These are phyloP conservation scores for Dendrostoma leiphaemia DNA, from an alignment of 2,329 filamentous ascomycete genomes.

Conservation along the genomic window DNA sequence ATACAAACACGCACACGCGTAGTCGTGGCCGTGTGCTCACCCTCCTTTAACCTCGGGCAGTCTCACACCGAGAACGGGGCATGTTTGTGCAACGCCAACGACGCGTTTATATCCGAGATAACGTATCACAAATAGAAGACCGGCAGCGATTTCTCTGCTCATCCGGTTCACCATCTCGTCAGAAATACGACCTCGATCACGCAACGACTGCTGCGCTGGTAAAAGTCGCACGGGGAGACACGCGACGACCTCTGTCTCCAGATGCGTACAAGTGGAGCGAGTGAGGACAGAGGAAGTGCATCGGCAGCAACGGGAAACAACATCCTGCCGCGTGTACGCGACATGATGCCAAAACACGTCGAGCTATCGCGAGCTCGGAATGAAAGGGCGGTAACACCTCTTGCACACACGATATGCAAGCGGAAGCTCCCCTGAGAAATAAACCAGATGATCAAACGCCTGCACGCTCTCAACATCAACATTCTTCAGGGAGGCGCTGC, in stretches of 20 bases:
- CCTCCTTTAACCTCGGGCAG: not conserved
- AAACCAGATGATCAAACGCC: too few species aligned
- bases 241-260: not conserved
- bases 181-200: too few species aligned
- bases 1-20: not conserved
- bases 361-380: not conserved
- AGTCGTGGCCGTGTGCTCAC: not conserved
- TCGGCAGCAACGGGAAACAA: not conserved
- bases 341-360: not conserved
- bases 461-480: not conserved
- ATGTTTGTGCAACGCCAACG: not conserved
- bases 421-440: not conserved
- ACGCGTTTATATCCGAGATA: not conserved
- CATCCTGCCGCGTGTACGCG: not conserved
- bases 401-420: too few species aligned
- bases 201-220: too few species aligned
- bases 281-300: not conserved
- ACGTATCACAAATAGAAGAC: not conserved
- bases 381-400: not conserved
- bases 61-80: not conserved
- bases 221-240: not conserved
- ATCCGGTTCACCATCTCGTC: too few species aligned
- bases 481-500: too few species aligned
- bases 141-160: not conserved
- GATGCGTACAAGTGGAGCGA: too few species aligned